Base-by-base conservation (phyloP, 192 early-diverging fungal species). In the Gigaspora rosea region DNA sequence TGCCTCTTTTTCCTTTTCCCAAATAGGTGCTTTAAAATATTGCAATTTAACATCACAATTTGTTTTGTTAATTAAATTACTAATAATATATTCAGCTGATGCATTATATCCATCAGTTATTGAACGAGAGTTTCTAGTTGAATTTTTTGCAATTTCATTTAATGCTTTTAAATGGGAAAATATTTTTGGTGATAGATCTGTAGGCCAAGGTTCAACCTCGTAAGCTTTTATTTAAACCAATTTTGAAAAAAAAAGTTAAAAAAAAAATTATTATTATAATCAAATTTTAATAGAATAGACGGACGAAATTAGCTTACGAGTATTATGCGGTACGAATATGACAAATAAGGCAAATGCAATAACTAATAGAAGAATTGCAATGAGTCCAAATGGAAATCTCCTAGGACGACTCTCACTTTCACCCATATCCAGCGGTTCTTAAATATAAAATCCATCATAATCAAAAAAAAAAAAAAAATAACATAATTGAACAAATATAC, bases 11-110 rank as follows among this genome's bases (percentile, higher is more conserved):
- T 82, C 22, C 58, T 83, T 79, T 18, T 81, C 80, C 85, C 85
- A 86, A 32, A 86, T 68, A 18, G 85, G 85, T 10, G 80, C 84
- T 77, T 83, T 81, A 79, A 88, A 84, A 66, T 82, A 71, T 47
- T 84, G 82, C 11, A 77, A 73, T 74, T 89, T 81, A 77, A 90
- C 59, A 82, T 85, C 73, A 74, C 85, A 83, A 48, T 73, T 73
- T 8, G 84, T 52, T 27, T 83, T 78, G 11, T 79, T 57, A 15
- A 71, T 79, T 9, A 92, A 80, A 69, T 89, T 85, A 73, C 82
- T 79, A 59, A 89, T 80, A 18, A 91, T 80, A 57, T 89, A 88
- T 52, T 90, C 88, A 0, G 91, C 90, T 48, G 87, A 87, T 16
- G 86, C 88, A 64, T 82, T 75, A 67, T 84, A 86, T 11, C 82